A percentile compares a stretch with the other conserved stretches of the same genome.
phyloP scores from a whole-genome alignment of 192 early-diverging fungal species.

The Chytriomyces hyalinus region DNA sequence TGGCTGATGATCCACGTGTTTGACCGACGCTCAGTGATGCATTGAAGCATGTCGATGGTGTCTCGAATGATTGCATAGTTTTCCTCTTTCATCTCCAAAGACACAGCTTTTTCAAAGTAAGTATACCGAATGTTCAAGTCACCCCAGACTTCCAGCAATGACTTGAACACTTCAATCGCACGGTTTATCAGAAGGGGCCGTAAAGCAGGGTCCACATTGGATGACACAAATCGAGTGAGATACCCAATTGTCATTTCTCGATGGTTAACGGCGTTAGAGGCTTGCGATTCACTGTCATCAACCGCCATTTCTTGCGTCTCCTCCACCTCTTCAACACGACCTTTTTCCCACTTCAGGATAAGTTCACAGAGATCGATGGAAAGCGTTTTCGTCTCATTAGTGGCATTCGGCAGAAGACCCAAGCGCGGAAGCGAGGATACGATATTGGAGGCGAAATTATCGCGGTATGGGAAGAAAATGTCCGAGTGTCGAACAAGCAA shows the following conservation, averaged over 20 bases:
- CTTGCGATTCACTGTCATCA: slow-evolving; percentile 23
- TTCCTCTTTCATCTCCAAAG: slow-evolving; percentile 63
- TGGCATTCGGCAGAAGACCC: slow-evolving; percentile 83
- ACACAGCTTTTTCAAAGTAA: slow-evolving; percentile 70
- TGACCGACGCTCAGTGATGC: slow-evolving; percentile 66
- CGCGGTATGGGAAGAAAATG: slow-evolving; percentile 86
- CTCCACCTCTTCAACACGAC: slow-evolving; percentile 55
- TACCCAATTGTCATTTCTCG: slow-evolving; percentile 47
- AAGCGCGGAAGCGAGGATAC: slow-evolving; percentile 84
- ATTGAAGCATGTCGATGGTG: slow-evolving; percentile 70
- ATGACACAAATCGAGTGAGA: slow-evolving; percentile 59
- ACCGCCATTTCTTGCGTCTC: slow-evolving; percentile 41
- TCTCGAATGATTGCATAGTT: slow-evolving; percentile 64
- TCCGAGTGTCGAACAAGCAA: slow-evolving; percentile 85
- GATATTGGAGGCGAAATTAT: slow-evolving; percentile 90
- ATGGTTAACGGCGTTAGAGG: slow-evolving; percentile 15
- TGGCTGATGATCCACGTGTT: slow-evolving; percentile 70
- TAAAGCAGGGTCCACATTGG: slow-evolving; percentile 41
- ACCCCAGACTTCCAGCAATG: slow-evolving; percentile 74
- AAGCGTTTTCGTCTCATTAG: slow-evolving; percentile 81
- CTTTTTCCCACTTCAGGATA: slow-evolving; percentile 88
- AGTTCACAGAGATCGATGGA: slow-evolving; percentile 91
- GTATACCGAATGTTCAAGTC: slow-evolving; percentile 70
- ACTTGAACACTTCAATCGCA: slow-evolving; percentile 68
- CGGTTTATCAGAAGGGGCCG: slow-evolving; percentile 42